Evolutionary conservation across 768 basidiomycete genomes (phyloP), one percentile per base, ranked within the genome.

Genomic region (Lactarius hengduanensis): DNA sequence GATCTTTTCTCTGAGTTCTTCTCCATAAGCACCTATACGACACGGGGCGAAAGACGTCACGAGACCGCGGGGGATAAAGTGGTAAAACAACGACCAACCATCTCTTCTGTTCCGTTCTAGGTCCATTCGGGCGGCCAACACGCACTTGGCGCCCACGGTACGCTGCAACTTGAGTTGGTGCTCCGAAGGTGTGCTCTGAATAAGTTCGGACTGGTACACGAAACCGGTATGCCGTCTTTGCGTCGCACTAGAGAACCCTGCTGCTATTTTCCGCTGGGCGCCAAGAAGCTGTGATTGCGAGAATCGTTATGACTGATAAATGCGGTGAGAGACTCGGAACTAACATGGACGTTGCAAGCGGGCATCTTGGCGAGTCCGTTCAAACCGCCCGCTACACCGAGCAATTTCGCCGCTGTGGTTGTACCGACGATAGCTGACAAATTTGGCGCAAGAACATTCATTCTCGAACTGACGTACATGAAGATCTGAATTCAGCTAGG

Each of bases 401-500:
- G 87, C 61, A 99, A 80, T 82, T 99, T 99, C 57, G 97, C 97
- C 62, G 97, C 97, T 82, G 95, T 96, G 72, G 92, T 94, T 65
- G 97, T 97, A 77, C 97, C 96, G 80, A 98, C 93, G 79, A 99
- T 97, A 77, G 92, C 90, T 73, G 95, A 96, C 75, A 99, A 86
- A 78, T 99, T 99, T 74, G 97, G 97, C 72, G 97, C 96, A 74
- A 99, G 90, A 64, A 94, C 86, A 80, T 94, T 93, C 94, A 99
- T 98, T 80, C 97, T 86, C 73, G 94, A 96, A 82, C 96, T 96
- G 77, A 99, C 97, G 84, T 98, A 99, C 83, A 92, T 89, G 80
- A 98, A 96, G 73, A 98, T 99, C 91, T 96, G 73, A 1, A 63
- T 55, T 32, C 32, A 32, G 32, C 32, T 5, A 59, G 26, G n/a